phyloP scores from a whole-genome alignment of 2,329 filamentous ascomycete genomes.

The Chaetomium strumarium region DNA sequence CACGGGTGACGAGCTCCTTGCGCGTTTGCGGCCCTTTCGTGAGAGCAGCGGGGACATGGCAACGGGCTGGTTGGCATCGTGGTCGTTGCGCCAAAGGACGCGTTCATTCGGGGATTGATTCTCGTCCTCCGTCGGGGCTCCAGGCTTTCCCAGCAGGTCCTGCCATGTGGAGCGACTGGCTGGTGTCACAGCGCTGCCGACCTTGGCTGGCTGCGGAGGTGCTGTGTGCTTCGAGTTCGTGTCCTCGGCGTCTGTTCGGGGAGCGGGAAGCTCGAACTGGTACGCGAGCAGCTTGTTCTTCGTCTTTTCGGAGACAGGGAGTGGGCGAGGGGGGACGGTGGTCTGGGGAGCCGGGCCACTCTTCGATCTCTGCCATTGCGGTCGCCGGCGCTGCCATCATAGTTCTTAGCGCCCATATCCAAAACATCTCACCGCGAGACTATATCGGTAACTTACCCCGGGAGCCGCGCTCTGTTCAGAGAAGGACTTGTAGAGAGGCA shows the following conservation, averaged over 20 bases:
- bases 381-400: constrained; percentile 28
- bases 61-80: constrained; percentile 31
- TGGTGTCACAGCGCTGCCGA: constrained; percentile 40
- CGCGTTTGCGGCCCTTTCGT: constrained; percentile 57
- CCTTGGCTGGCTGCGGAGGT: constrained; percentile 18
- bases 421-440: background rate
- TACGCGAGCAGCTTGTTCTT: constrained; percentile 55
- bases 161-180: constrained; percentile 50
- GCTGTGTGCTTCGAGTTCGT: constrained; percentile 5
- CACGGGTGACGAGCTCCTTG: constrained; percentile 66
- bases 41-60: constrained; percentile 44
- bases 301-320: constrained; percentile 51
- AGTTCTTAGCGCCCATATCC: background rate
- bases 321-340: constrained; percentile 34
- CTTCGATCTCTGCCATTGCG: constrained; percentile 49
- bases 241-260: constrained; percentile 14
- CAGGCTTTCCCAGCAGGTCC: constrained; percentile 48
- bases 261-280: constrained; percentile 42
- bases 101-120: constrained; percentile 54
- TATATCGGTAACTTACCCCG: constrained; percentile 7
- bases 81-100: constrained; percentile 53
- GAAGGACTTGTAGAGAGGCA: constrained; percentile 28
- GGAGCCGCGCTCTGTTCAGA: constrained; percentile 34
- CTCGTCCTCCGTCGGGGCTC: constrained; percentile 31
- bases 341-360: constrained; percentile 41